Percentiles rank a stretch among this genome's conserved stretches.
These are phyloP conservation scores for Candida sanyaensis DNA, from an alignment of 1,139 yeast species.

Conservation along the genomic window DNA sequence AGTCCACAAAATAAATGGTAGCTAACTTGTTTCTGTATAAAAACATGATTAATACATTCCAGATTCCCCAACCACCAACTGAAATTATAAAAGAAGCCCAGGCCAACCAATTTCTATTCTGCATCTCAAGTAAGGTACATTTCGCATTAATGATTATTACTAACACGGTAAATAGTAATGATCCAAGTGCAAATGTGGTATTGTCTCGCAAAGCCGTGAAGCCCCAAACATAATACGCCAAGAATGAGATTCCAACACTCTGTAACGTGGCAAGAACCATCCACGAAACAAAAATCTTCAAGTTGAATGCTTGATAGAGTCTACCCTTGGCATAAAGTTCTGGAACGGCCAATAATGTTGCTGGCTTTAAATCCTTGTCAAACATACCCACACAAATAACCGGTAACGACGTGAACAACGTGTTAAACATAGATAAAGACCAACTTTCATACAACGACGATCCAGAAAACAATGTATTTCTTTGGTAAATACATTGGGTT, in stretches of 20 bases:
- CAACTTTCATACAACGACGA: slow-evolving; percentile 92
- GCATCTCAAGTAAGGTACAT: slow-evolving; percentile 82
- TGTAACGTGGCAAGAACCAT: slow-evolving; percentile 74
- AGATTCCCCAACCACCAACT: slow-evolving; percentile 81
- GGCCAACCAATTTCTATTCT: slow-evolving; percentile 73
- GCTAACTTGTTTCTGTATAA: slow-evolving; percentile 61
- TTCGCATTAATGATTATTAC: slow-evolving; percentile 75
- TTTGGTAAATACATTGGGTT: slow-evolving; percentile 85
- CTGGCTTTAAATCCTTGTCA: slow-evolving; percentile 86
- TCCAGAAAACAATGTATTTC: slow-evolving; percentile 88
- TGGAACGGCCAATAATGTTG: slow-evolving; percentile 89
- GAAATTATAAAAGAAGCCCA: slow-evolving; percentile 72
- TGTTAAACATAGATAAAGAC: slow-evolving; percentile 96
- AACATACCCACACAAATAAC: slow-evolving; percentile 94
- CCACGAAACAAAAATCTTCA: slow-evolving; percentile 74
- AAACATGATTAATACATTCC: slow-evolving; percentile 78
- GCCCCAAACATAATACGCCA: slow-evolving; percentile 71
- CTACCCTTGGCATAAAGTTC: slow-evolving; percentile 84
- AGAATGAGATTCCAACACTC: slow-evolving; percentile 70
- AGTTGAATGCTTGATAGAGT: slow-evolving; percentile 71
- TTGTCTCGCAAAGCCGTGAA: slow-evolving; percentile 65
- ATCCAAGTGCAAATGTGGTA: slow-evolving; percentile 80
- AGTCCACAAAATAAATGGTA: slow-evolving; percentile 69
- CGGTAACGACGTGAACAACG: slow-evolving; percentile 89
- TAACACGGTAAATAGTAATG: slow-evolving; percentile 69